Evolutionary conservation across 257 asterid genomes (phyloP).

Genomic region (Datura wrightii): DNA sequence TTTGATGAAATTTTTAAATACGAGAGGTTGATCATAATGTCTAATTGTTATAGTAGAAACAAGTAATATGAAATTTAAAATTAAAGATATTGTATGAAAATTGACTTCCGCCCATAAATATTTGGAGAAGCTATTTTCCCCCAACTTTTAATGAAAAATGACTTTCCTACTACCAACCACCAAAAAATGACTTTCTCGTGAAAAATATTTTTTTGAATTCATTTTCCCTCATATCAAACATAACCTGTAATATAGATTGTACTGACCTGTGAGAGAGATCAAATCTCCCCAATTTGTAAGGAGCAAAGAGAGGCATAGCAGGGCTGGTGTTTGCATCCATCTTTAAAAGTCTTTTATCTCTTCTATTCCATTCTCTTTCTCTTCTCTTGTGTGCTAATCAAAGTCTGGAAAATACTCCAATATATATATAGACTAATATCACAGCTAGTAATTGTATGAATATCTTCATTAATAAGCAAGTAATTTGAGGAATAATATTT

Average conservation of each 20-base stretch:
- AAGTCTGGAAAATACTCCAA: background rate
- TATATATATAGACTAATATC: background rate
- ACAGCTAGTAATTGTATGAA: background rate
- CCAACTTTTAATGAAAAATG: too few relatives aligned
- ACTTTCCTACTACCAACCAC: too few relatives aligned
- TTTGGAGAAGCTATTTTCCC: too few relatives aligned
- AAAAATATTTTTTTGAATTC: too few relatives aligned
- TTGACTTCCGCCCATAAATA: too few relatives aligned
- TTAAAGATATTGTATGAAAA: too few relatives aligned
- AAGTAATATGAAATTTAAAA: too few relatives aligned
- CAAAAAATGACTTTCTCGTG: too few relatives aligned
- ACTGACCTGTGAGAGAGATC: background rate
- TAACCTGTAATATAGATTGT: background rate
- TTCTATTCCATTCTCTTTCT: background rate
- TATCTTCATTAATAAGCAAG: background rate
- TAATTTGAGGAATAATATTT: background rate
- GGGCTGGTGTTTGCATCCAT: background rate
- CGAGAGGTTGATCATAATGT: too few relatives aligned
- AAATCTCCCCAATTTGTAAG: slow-evolving; percentile 14
- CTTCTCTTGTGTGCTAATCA: background rate
- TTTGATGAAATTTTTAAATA: too few relatives aligned
- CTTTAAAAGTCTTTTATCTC: background rate
- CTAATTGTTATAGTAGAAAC: too few relatives aligned
- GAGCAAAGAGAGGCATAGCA: background rate
- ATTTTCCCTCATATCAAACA: too few relatives aligned